Percentiles rank a stretch among this genome's conserved stretches.
These are phyloP conservation scores for Candida alai DNA, from an alignment of 805 yeast species.

Conservation along the genomic window DNA sequence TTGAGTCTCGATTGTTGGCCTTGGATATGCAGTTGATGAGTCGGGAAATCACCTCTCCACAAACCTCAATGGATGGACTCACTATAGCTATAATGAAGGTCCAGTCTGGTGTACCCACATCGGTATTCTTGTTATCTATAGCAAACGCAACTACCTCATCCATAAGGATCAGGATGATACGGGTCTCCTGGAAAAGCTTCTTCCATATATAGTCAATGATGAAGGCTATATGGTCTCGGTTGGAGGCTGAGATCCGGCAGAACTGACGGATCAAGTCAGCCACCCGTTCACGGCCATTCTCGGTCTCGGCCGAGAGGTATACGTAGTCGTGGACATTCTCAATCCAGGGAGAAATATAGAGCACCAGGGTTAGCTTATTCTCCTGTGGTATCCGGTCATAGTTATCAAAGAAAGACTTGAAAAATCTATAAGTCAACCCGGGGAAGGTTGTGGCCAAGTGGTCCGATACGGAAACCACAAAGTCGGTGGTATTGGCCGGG, in stretches of 20 bases:
- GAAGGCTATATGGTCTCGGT: slow-evolving; percentile 45
- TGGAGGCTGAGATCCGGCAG: slow-evolving; percentile 52
- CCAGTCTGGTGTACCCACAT: slow-evolving; percentile 69
- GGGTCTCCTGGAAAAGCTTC: slow-evolving; percentile 56
- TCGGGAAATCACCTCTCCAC: slow-evolving; percentile 59
- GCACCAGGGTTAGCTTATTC: slow-evolving; percentile 39
- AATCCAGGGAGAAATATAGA: slow-evolving; percentile 72
- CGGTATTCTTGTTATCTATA: slow-evolving; percentile 74
- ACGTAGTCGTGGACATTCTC: slow-evolving; percentile 59
- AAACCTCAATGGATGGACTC: slow-evolving; percentile 70
- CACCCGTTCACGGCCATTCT: slow-evolving; percentile 57
- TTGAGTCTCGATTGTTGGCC: slow-evolving; percentile 41
- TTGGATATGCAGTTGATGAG: slow-evolving; percentile 52
- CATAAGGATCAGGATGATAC: slow-evolving; percentile 52
- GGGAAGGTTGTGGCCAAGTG: slow-evolving; percentile 58
- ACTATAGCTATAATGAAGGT: slow-evolving; percentile 57
- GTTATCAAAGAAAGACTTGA: slow-evolving; percentile 44
- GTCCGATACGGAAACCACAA: slow-evolving; percentile 53
- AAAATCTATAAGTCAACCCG: slow-evolving; percentile 56
- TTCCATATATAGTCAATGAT: slow-evolving; percentile 67
- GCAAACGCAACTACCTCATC: slow-evolving; percentile 75
- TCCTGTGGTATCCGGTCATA: slow-evolving; percentile 36
- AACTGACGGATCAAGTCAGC: slow-evolving; percentile 60
- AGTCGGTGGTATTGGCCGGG: slow-evolving; percentile 63
- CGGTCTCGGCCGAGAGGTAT: slow-evolving; percentile 49